Base-by-base conservation (phyloP, 176 grass and related monocot species). In the Chrysopogon serrulatus region DNA sequence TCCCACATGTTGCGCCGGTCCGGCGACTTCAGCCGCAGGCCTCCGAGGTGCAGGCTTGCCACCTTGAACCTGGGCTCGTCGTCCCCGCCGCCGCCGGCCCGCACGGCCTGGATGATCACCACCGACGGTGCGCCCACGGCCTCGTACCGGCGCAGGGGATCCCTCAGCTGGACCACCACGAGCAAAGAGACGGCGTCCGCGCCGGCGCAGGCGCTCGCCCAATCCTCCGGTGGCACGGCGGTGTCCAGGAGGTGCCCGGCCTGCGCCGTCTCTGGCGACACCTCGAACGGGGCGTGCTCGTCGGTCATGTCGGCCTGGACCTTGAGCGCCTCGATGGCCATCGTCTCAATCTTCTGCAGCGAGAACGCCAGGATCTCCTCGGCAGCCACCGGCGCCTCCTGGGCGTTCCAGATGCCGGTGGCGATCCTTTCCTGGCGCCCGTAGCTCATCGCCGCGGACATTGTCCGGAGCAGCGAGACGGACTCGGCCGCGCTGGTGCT, bases 131-230 rank as follows among this genome's bases (percentile, higher is more conserved):
- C 91, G 8, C 96, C 96, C 23, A 99, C 90, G 0, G 71, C 89
- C 87, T 99, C 96, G 48, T 96, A 99, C 65, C 93, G 83, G 18
- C 96, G 89, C 80, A 94, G 28, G 33, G 96, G 91, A 44, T 99
- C 96, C 84, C 93, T 94, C 40, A 96, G 64, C 83, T 99, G 96
- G 28, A 87, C 74, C 10, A 89, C 88, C 19, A 92, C 86, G n/a
- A 99, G 59, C 77, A 94, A 15, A 68, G 74, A 71, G 60, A 94
- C 76, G 3, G 83, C 35, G 68, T 87, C 70, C 1, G 74, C 80
- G 30, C 54, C 78, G 4, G 32, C 21, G 14, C 77, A 74, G 28
- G 80, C 64, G 17, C 26, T 48, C 19, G 59, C 86, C 95, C 95
- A 95, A 51, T 92, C 86, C 70, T 94, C 91, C 24, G 69, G 86